These are phyloP conservation scores for Podila horticola DNA, from an alignment of 192 early-diverging fungal species.

Conservation along the genomic window DNA sequence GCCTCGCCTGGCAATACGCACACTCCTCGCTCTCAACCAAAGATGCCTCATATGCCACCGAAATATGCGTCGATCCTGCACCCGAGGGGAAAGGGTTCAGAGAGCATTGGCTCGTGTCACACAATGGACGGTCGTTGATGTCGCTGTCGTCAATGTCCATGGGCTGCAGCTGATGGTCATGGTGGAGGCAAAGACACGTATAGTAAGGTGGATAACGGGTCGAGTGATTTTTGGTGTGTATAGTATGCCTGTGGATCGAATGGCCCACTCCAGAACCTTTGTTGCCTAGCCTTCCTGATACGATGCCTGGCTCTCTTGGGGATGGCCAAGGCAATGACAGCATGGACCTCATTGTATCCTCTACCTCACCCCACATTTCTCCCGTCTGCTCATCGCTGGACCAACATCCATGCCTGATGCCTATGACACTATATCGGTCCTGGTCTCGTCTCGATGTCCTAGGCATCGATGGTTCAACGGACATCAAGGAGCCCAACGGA, in stretches of 20 bases:
- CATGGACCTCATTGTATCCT: background rate
- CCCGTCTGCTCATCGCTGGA: background rate
- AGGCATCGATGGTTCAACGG: background rate
- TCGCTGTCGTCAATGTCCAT: background rate
- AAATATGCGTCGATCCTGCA: background rate
- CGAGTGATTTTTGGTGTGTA: too few species aligned
- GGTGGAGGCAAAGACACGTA: background rate
- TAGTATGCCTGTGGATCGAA: too few species aligned
- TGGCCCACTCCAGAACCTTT: too few species aligned
- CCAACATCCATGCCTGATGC: constrained; percentile 9
- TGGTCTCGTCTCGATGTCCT: background rate
- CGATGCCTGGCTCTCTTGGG: too few species aligned
- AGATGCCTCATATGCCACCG: background rate
- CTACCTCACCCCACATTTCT: background rate
- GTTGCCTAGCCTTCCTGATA: too few species aligned
- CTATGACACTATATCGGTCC: constrained; percentile 8
- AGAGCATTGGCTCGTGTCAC: constrained; percentile 3
- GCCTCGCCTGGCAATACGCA: background rate
- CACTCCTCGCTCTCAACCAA: background rate
- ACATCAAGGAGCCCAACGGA: background rate
- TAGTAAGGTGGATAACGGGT: background rate
- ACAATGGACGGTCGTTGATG: background rate
- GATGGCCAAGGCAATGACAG: background rate
- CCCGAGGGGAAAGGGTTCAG: background rate
- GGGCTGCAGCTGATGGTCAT: background rate